A percentile compares a stretch with the other conserved stretches of the same genome.
phyloP scores from a whole-genome alignment of 345 rosid species.

The Geranium brycei region DNA sequence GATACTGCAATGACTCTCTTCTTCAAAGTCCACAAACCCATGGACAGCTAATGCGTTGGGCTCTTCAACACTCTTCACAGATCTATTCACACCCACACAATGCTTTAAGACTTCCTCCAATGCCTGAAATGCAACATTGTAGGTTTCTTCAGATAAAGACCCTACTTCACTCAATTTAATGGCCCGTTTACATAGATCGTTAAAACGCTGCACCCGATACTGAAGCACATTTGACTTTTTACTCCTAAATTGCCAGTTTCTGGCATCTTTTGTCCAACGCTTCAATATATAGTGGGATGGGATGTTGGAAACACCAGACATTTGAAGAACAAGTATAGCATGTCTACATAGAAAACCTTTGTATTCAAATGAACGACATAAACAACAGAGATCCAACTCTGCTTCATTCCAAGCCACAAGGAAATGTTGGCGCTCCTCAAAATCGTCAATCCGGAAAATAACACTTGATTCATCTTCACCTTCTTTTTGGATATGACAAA shows the following conservation, averaged over 20 bases:
- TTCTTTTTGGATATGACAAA: conserved; percentile 24
- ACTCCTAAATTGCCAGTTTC: conserved; percentile 10
- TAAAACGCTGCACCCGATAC: conserved; percentile 24
- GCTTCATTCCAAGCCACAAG: conserved; percentile 22
- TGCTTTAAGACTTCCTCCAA: conserved; percentile 22
- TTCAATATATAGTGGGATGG: conserved; percentile 25
- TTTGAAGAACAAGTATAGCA: conserved; percentile 31
- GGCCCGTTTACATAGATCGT: conserved; percentile 28
- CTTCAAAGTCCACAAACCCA: conserved; percentile 17
- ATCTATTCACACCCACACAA: conserved; percentile 16
- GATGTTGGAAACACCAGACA: conserved; percentile 21
- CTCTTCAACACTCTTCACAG: conserved; percentile 20
- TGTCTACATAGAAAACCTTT: conserved; percentile 37
- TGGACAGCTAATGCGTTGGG: conserved; percentile 16
- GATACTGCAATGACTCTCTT: conserved; percentile 13
- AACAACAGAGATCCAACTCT: conserved; percentile 21
- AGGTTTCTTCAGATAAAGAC: conserved; percentile 30
- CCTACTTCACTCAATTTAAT: conserved; percentile 28
- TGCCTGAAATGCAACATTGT: conserved; percentile 24
- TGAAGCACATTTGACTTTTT: conserved; percentile 13
- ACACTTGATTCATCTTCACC: conserved; percentile 16
- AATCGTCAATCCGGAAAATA: conserved; percentile 23
- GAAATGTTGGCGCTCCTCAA: conserved; percentile 20
- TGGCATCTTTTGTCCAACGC: conserved; percentile 35
- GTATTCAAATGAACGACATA: conserved; percentile 29